Conservation (phyloP, 208 protist species). For the Acanthamoeba sp. region DNA sequence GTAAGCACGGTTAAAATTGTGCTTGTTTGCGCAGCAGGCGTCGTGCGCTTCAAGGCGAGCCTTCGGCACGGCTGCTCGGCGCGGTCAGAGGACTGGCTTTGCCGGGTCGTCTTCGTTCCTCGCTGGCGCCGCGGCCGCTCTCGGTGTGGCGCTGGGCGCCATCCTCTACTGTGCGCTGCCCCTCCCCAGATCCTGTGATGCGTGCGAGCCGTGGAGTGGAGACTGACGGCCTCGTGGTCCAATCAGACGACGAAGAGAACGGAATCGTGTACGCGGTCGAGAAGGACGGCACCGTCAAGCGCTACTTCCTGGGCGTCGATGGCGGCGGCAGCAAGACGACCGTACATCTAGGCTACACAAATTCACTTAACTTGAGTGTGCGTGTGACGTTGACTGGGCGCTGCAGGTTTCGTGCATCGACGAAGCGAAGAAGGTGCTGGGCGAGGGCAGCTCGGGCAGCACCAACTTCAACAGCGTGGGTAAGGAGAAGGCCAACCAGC, state of each 20-base stretch:
- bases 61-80: no score
- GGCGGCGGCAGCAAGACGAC: constrained; percentile 47
- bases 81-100: no score
- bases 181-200: no score
- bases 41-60: no score
- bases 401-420: background rate
- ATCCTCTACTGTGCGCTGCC: no score
- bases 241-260: constrained; percentile 3
- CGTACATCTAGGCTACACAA: background rate
- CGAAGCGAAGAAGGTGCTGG: background rate
- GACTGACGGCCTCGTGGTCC: no score
- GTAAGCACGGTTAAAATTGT: no score
- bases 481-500: background rate
- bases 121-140: no score
- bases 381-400: background rate
- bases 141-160: no score
- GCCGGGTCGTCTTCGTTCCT: no score
- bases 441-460: constrained; percentile 9
- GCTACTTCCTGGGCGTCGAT: constrained; percentile 37
- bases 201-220: no score
- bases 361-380: background rate
- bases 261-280: background rate
- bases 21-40: no score
- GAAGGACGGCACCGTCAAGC: constrained; percentile 9
- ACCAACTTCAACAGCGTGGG: constrained; percentile 64